Percentiles rank a stretch among this genome's conserved stretches.
phyloP scores from a whole-genome alignment of 768 basidiomycete genomes.

The Russula griseocarnosa region DNA sequence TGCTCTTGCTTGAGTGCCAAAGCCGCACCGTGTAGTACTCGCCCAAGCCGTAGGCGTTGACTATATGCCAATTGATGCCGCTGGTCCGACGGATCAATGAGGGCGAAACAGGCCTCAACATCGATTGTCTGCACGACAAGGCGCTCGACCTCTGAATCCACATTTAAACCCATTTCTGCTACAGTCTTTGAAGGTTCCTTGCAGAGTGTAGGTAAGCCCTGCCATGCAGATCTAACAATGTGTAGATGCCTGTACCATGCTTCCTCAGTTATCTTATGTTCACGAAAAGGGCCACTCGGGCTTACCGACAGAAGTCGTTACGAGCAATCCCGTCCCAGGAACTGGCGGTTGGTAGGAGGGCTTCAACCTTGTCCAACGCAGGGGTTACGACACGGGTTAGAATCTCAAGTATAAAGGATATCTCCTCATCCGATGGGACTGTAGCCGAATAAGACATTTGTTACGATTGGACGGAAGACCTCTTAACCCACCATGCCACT shows the following conservation, averaged over 20 bases:
- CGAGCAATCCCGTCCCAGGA: conserved; percentile 64
- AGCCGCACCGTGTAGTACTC: conserved; percentile 64
- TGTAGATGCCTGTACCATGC: conserved; percentile 53
- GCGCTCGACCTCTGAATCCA: conserved; percentile 61
- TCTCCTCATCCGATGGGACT: conserved; percentile 67
- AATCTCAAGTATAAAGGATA: conserved; percentile 75
- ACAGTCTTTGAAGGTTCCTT: conserved; percentile 56
- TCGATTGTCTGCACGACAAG: conserved; percentile 63
- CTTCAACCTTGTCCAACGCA: conserved; percentile 62
- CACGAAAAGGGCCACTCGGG: conserved; percentile 11
- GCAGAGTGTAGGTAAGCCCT: conserved; percentile 67
- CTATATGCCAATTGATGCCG: conserved; percentile 62
- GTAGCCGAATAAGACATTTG: conserved; percentile 21
- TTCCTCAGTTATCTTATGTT: conserved; percentile 14
- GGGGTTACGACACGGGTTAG: conserved; percentile 65
- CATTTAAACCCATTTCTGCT: conserved; percentile 53
- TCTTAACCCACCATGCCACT: conserved; percentile 73
- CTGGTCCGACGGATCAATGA: conserved; percentile 68
- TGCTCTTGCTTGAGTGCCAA: conserved; percentile 55
- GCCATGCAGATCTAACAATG: conserved; percentile 70
- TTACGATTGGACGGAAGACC: neutral
- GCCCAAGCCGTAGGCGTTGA: conserved; percentile 62
- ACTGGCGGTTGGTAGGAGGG: conserved; percentile 49
- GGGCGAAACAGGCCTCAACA: conserved; percentile 68
- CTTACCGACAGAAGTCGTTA: conserved; percentile 82